Base-by-base conservation (phyloP, 305 asterid species). In the Caryopteris hybrid region DNA sequence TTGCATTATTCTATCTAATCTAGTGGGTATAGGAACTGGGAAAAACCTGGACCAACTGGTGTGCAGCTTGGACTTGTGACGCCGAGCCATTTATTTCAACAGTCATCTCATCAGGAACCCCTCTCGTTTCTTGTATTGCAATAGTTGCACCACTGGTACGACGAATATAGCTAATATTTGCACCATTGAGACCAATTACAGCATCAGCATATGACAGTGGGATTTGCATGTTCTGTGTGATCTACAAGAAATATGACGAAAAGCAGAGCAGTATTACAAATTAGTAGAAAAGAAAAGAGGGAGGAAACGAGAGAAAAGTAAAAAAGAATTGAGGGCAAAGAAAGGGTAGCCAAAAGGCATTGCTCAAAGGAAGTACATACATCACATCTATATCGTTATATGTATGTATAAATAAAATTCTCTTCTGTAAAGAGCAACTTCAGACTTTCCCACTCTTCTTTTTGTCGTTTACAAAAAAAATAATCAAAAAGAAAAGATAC, bases 131-230 rank as follows among this genome's bases (percentile, higher is more conserved):
- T 66, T 88, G 95, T 64, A 88, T 74, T 21, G 94, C 96, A 45
- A 91, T 82, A 68, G 91, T 76, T 71, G 97, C 95, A 74, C 97
- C 97, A 82, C 96, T 88, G 45, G 87, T 78, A 76, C 96, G 96
- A 17, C 97, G 95, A 42, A 88, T 86, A 53, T 86, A 90, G 66
- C 97, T 90, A 64, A 90, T 90, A 70, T 86, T 88, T 65, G 92
- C 81, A 65, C 96, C 95, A 62, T 87, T 79, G 45, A 88, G 70
- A 52, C 97, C 96, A 60, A 91, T 88, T 12, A 91, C 95, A 4
- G 95, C 86, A 79, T 91, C 92, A 3, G 97, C 97, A 80, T 83
- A 86, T 29, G 88, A 76, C 18, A 88, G 74, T 48, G 89, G 95
- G 69, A 91, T 85, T 71, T 88, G 97, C 83, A 88, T 86, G 69